These are phyloP conservation scores for Thyridium curvatum DNA, from an alignment of 2,329 filamentous ascomycete species.

Conservation along the genomic window DNA sequence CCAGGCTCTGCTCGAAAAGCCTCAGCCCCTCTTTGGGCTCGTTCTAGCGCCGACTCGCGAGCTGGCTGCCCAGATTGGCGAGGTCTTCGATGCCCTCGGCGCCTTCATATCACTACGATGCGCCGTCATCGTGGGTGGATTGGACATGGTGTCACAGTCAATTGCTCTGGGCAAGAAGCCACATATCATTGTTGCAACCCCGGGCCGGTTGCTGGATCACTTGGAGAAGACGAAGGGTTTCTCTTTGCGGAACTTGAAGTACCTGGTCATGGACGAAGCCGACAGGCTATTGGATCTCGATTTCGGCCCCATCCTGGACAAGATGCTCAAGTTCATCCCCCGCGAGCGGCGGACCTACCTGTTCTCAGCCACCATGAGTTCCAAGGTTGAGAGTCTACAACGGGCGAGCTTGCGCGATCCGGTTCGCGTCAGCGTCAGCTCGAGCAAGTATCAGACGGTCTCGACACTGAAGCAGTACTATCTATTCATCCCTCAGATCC, in stretches of 20 bases:
- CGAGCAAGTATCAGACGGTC: slow-evolving; percentile 85
- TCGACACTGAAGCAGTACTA: slow-evolving; percentile 82
- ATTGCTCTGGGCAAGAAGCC: slow-evolving; percentile 95
- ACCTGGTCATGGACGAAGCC: slow-evolving; percentile 92
- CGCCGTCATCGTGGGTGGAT: slow-evolving; percentile 81
- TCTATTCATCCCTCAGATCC: slow-evolving; percentile 75
- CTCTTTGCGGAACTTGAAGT: slow-evolving; percentile 73
- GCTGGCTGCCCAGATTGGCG: slow-evolving; percentile 82
- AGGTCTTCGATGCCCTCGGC: slow-evolving; percentile 82
- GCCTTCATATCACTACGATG: slow-evolving; percentile 82
- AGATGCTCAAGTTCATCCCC: slow-evolving; percentile 82
- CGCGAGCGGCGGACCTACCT: slow-evolving; percentile 75
- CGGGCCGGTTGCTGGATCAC: slow-evolving; percentile 83
- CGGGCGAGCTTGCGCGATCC: slow-evolving; percentile 83
- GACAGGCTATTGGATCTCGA: slow-evolving; percentile 72
- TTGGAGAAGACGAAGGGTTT: slow-evolving; percentile 97
- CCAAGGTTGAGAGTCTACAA: slow-evolving; percentile 88
- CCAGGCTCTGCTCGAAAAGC: slow-evolving; percentile 82
- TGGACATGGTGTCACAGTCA: slow-evolving; percentile 90
- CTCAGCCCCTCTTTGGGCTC: slow-evolving; percentile 79
- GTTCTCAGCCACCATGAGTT: slow-evolving; percentile 70
- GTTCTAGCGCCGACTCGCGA: slow-evolving; percentile 91
- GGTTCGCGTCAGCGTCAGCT: slow-evolving; percentile 73
- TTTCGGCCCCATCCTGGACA: slow-evolving; percentile 39
- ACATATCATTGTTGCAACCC: slow-evolving; percentile 88